Percentiles rank a stretch among this genome's conserved stretches.
These are phyloP conservation scores for Arthrobotrys pseudoclavata DNA, from an alignment of 2,329 filamentous ascomycete genomes.

Conservation along the genomic window DNA sequence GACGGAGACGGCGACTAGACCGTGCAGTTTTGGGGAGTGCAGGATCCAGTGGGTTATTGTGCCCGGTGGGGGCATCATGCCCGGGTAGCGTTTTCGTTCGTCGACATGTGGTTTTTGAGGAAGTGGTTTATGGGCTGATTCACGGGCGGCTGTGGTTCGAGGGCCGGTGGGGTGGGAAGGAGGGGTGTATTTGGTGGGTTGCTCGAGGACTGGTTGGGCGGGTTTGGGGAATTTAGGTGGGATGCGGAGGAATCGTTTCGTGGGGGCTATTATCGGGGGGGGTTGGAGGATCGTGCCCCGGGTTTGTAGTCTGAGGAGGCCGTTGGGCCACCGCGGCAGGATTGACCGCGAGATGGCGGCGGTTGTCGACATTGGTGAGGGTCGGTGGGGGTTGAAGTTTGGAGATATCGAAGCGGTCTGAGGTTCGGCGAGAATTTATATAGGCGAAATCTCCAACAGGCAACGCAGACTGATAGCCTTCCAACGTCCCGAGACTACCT, in stretches of 20 bases:
- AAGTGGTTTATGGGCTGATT: conserved; percentile 68
- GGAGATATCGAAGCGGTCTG: conserved; percentile 32
- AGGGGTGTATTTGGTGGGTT: conserved; percentile 89
- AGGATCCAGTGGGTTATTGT: conserved; percentile 89
- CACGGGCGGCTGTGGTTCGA: conserved; percentile 70
- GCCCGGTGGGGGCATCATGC: conserved; percentile 86
- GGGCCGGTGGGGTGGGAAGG: conserved; percentile 81
- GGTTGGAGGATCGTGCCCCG: conserved; percentile 11
- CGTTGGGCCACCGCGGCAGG: conserved; percentile 54
- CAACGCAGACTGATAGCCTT: conserved; percentile 42
- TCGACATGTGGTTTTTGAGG: conserved; percentile 74
- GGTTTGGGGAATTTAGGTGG: conserved; percentile 59
- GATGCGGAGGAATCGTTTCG: conserved; percentile 55
- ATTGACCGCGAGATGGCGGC: conserved; percentile 46
- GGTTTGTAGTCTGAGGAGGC: conserved; percentile 39
- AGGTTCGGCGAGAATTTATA: conserved; percentile 51
- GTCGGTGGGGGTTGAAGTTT: neutral
- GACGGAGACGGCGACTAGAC: conserved; percentile 78
- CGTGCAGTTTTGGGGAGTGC: conserved; percentile 80
- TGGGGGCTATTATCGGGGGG: conserved; percentile 8
- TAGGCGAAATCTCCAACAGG: conserved; percentile 42
- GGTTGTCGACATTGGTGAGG: conserved; percentile 38
- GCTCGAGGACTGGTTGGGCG: conserved; percentile 72
- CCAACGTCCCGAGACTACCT: too few species aligned
- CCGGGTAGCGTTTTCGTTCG: conserved; percentile 83